A percentile compares a stretch with the other conserved stretches of the same genome.
Evolutionary conservation across 495 filamentous ascomycete genomes (phyloP).

Genomic region (Aspergillus mulundensis): DNA sequence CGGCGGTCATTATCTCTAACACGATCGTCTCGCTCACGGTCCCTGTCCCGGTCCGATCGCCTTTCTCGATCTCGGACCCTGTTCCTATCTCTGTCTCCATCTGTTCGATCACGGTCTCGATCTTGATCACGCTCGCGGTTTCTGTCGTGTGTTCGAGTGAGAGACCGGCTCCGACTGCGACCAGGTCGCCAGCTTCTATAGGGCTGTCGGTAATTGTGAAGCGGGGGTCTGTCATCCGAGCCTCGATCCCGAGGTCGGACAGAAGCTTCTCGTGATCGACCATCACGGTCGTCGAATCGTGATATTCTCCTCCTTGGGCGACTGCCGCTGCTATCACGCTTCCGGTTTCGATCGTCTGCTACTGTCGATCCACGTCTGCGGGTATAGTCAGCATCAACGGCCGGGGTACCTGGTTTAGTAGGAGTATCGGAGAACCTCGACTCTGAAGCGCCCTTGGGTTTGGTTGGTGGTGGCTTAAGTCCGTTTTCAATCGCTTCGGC

Average conservation of each 20-base stretch:
- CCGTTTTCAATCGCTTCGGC: slow-evolving; percentile 47
- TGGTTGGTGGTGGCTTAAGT: slow-evolving; percentile 31
- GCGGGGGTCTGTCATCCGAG: slow-evolving; percentile 29
- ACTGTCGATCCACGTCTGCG: slow-evolving; percentile 26
- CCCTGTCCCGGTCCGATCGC: slow-evolving; percentile 23
- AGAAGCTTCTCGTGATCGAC: slow-evolving; percentile 34
- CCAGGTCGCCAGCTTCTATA: slow-evolving; percentile 35
- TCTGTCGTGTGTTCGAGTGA: slow-evolving; percentile 22
- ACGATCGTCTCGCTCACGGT: slow-evolving; percentile 22
- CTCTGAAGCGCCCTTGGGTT: slow-evolving; percentile 26
- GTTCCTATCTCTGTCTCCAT: slow-evolving; percentile 22
- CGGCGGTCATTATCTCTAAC: slow-evolving; percentile 9
- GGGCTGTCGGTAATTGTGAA: slow-evolving; percentile 33
- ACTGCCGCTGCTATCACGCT: slow-evolving; percentile 33
- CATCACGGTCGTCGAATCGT: slow-evolving; percentile 29
- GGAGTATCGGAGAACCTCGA: slow-evolving; percentile 27
- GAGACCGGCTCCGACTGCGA: slow-evolving; percentile 40
- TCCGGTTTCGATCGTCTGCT: slow-evolving; percentile 29
- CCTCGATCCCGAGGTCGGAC: slow-evolving; percentile 35
- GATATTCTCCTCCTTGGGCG: slow-evolving; percentile 30
- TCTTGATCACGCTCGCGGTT: slow-evolving; percentile 19
- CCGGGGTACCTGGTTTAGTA: slow-evolving; percentile 27
- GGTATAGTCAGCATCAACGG: slow-evolving; percentile 21
- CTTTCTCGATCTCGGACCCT: slow-evolving; percentile 18
- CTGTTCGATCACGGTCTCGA: slow-evolving; percentile 20